Conservation (phyloP, 805 yeast species). For the Cyberlindnera mycetangii region DNA sequence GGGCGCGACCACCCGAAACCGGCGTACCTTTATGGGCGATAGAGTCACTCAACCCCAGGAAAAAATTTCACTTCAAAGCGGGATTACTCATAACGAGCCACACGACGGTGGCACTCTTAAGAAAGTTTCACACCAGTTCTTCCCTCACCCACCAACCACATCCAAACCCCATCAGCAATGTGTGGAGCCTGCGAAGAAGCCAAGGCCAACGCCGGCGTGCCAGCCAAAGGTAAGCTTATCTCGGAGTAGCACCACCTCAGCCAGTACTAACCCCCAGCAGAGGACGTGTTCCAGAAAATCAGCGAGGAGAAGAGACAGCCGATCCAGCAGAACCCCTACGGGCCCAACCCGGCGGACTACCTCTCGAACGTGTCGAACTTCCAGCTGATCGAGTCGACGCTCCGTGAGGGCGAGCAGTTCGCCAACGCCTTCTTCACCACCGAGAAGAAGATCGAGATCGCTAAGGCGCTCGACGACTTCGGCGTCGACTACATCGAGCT, state of each 20-base stretch:
- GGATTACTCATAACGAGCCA: slow-evolving; percentile 18
- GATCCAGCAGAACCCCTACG: slow-evolving; percentile 71
- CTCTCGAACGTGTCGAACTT: slow-evolving; percentile 85
- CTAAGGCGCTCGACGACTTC: slow-evolving; percentile 94
- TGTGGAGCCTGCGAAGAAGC: slow-evolving; percentile 28
- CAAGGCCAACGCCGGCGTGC: slow-evolving; percentile 23
- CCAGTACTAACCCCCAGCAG: slow-evolving; percentile 13
- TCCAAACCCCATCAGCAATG: slow-evolving; percentile 13
- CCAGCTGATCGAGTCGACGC: slow-evolving; percentile 91
- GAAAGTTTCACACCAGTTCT: neutral
- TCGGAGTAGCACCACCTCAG: neutral
- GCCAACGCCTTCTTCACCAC: slow-evolving; percentile 95
- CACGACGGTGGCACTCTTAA: too few relatives aligned
- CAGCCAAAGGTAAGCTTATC: slow-evolving; percentile 1
- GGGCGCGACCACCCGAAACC: slow-evolving; percentile 8
- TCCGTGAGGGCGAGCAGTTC: slow-evolving; percentile 98
- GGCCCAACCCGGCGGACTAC: slow-evolving; percentile 91
- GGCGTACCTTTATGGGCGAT: slow-evolving; percentile 1
- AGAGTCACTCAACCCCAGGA: slow-evolving; percentile 8
- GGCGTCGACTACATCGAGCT: slow-evolving; percentile 98
- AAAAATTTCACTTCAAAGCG: slow-evolving; percentile 14
- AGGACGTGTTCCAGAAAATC: slow-evolving; percentile 39
- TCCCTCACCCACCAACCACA: neutral
- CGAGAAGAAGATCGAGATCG: slow-evolving; percentile 94
- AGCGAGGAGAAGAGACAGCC: slow-evolving; percentile 40